Evolutionary conservation across 208 protist genomes (phyloP).

Genomic region (Leishmania braziliensis): DNA sequence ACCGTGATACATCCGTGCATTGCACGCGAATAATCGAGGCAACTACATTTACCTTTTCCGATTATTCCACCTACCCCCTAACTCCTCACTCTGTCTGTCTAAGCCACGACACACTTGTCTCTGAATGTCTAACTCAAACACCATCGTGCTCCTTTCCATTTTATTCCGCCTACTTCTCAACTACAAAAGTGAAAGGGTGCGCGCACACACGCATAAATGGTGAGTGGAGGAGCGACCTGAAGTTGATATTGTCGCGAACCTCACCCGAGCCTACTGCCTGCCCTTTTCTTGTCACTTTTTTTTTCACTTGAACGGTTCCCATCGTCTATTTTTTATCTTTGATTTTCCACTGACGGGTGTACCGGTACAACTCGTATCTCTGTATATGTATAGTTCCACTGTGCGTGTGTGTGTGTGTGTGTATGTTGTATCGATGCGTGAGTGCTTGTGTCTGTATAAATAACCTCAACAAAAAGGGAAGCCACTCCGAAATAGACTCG

Average conservation of each 20-base stretch:
- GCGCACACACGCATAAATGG: background rate
- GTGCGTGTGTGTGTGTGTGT: background rate
- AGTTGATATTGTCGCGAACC: background rate
- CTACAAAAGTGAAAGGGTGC: background rate
- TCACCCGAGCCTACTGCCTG: background rate
- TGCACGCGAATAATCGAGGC: background rate
- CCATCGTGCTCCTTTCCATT: background rate
- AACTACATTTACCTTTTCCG: background rate
- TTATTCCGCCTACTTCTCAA: background rate
- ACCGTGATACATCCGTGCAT: background rate
- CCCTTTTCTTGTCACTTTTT: background rate
- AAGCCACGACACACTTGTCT: background rate
- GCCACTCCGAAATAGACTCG: background rate
- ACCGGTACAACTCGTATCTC: background rate
- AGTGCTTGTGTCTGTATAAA: background rate
- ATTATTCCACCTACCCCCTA: background rate
- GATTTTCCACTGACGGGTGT: background rate
- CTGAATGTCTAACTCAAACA: background rate
- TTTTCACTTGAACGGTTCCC: background rate
- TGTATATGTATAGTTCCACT: background rate
- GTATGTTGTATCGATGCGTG: background rate
- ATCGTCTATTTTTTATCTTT: conserved; percentile 6
- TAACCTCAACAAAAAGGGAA: background rate
- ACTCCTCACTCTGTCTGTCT: background rate
- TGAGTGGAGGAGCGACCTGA: background rate